phyloP scores from a whole-genome alignment of 192 early-diverging fungal species.

The Chytriomyces confervae region DNA sequence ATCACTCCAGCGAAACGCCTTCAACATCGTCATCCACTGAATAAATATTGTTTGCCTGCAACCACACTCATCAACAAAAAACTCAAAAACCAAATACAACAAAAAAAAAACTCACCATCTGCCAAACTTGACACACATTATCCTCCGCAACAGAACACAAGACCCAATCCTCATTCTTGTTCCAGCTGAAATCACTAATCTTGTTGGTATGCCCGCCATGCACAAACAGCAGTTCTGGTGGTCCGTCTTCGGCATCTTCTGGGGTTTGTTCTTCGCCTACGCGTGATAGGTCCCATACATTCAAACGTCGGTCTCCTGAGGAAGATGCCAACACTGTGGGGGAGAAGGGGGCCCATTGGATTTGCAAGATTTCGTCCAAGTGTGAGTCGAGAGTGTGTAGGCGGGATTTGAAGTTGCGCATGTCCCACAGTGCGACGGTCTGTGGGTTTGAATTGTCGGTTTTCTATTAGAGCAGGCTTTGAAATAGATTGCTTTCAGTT shows the following conservation, averaged over 20 bases:
- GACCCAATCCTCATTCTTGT: constrained; percentile 91
- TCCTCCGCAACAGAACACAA: constrained; percentile 94
- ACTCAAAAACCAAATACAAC: background rate
- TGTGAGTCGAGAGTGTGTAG: constrained; percentile 89
- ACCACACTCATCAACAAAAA: background rate
- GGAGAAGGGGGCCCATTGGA: constrained; percentile 92
- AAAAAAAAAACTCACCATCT: constrained; percentile 72
- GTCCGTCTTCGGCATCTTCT: constrained; percentile 97
- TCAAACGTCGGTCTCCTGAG: constrained; percentile 84
- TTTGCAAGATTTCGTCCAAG: constrained; percentile 90
- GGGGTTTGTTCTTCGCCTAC: constrained; percentile 95
- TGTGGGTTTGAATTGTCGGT: constrained; percentile 26
- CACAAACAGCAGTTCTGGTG: constrained; percentile 97
- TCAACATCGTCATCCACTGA: constrained; percentile 36
- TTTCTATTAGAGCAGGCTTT: background rate
- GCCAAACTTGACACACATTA: constrained; percentile 98
- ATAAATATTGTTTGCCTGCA: constrained; percentile 64
- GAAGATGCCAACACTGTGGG: constrained; percentile 91
- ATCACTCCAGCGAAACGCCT: constrained; percentile 12
- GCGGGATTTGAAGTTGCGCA: constrained; percentile 85
- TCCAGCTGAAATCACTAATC: constrained; percentile 96
- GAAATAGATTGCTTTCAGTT: constrained; percentile 10
- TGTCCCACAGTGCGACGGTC: constrained; percentile 95
- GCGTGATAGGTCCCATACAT: constrained; percentile 92
- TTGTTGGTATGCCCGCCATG: constrained; percentile 98